Evolutionary conservation across 495 filamentous ascomycete species (phyloP), one percentile per base, ranked within the genome.

Genomic region (Penicillium salamii): DNA sequence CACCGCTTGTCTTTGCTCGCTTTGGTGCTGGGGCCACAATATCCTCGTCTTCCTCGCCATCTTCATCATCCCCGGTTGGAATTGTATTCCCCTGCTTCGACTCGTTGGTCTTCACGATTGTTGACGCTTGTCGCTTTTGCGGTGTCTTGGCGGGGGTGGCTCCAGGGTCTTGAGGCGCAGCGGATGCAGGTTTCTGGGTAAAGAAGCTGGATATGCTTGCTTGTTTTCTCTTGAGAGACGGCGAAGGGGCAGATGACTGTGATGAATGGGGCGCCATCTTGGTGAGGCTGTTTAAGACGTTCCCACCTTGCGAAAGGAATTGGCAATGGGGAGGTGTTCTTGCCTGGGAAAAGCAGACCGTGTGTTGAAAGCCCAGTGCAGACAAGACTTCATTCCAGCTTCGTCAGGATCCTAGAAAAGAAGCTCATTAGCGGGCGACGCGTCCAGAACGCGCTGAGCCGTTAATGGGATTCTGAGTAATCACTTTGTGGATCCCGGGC

Each of bases 161-260:
- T 47, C 44, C 46, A 42, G 36, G 21, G 14, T 49, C 52, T 15
- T 58, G 49, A 5, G 50, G 49, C 14, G 54, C 12, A 9, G 38
- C 5, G n/a, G 51, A 18, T 19, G 57, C 52, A 6, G 86, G 71
- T 59, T 81, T 88, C 20, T 80, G 82, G 3, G 81, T 81, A 65
- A 96, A 96, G 72, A 96, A 96, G 64, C 80, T 91, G 1, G 89
- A 90, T 42, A 96, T 85, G 5, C 87, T 87, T 49, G 86, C 80
- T 62, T 96, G 90, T 58, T 85, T 89, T 84, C 63, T 65, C 51
- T 70, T 75, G 37, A 66, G 19, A 13, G 54, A 63, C 34, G 65
- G 65, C n/a, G 74, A 72, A 13, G 70, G 65, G 14, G 65, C 63
- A 7, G 71, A 68, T 37, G 69, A 57, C 61, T 68, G 69, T 13